Percentiles rank a stretch among this genome's conserved stretches.
Conservation (phyloP, 345 rosid species). For the Populus simonii region DNA sequence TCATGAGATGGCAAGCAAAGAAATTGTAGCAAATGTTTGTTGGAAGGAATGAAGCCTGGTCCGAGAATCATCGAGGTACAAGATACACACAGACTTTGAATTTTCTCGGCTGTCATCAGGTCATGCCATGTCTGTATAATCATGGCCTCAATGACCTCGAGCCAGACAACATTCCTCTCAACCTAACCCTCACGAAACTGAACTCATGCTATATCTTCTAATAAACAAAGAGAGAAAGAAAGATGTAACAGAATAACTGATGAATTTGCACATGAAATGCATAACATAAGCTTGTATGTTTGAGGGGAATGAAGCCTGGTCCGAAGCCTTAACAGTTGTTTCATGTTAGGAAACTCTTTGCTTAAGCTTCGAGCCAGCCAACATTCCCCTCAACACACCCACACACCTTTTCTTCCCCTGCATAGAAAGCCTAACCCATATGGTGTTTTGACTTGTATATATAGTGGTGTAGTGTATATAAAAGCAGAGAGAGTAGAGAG, state of each 20-base stretch:
- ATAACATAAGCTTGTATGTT: neutral
- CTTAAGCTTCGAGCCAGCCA: constrained; percentile 1
- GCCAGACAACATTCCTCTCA: neutral
- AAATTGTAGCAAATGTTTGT: neutral
- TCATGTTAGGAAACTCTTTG: neutral
- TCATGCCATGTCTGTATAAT: neutral
- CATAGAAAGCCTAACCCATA: neutral
- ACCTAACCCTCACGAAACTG: neutral
- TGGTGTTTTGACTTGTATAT: neutral
- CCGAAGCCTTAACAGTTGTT: constrained; percentile 26
- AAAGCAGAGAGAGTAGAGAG: neutral
- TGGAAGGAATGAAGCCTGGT: neutral
- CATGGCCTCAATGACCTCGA: neutral
- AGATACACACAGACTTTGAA: neutral
- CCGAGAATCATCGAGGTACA: neutral
- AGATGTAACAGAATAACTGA: neutral
- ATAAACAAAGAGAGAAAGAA: neutral
- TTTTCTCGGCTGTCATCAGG: neutral
- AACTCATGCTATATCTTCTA: neutral
- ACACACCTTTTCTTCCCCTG: neutral
- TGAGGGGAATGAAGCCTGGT: constrained; percentile 59
- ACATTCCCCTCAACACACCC: neutral
- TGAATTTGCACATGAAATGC: neutral
- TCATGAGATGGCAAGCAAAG: neutral
- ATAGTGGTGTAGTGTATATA: neutral